Evolutionary conservation across 176 grass and related monocot species (phyloP).

Genomic region (Hyparrhenia diplandra): DNA sequence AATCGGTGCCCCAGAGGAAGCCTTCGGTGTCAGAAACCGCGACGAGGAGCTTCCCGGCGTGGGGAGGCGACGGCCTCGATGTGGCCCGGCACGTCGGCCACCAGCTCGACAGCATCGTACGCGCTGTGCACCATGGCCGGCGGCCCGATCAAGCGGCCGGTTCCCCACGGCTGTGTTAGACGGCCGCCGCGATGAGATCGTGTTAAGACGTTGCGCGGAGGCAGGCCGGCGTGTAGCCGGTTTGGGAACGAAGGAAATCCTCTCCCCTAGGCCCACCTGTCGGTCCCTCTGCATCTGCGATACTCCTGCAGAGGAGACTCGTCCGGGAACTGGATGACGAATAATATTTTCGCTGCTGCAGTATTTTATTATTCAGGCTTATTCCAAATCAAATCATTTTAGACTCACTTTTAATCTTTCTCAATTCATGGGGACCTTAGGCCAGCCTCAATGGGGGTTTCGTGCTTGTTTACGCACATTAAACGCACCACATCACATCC

Average conservation of each 20-base stretch:
- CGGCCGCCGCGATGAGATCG: not conserved
- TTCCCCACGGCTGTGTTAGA: not conserved
- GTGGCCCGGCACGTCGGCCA: slow-evolving; percentile 46
- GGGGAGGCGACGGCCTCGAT: slow-evolving; percentile 73
- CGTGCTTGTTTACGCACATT: no score
- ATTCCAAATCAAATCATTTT: no score
- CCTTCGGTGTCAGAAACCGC: slow-evolving; percentile 55
- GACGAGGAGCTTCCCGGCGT: slow-evolving; percentile 81
- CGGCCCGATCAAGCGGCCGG: slow-evolving; percentile 8
- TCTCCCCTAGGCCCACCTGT: not conserved
- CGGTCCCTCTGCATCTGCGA: not conserved
- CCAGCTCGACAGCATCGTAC: slow-evolving; percentile 84
- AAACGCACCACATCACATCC: no score
- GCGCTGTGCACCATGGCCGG: slow-evolving; percentile 86
- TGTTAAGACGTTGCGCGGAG: no score
- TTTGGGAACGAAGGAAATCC: not conserved
- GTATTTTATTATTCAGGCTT: no score
- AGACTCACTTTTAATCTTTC: no score
- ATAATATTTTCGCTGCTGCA: no score
- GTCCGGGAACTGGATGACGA: no score
- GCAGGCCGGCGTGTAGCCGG: no score
- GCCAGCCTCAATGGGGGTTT: no score
- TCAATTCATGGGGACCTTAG: no score
- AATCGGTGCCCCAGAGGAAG: slow-evolving; percentile 63
- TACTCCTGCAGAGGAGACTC: no score